These are phyloP conservation scores for Phenoliferia sp. DNA, from an alignment of 1,284 basidiomycete species.

Conservation along the genomic window DNA sequence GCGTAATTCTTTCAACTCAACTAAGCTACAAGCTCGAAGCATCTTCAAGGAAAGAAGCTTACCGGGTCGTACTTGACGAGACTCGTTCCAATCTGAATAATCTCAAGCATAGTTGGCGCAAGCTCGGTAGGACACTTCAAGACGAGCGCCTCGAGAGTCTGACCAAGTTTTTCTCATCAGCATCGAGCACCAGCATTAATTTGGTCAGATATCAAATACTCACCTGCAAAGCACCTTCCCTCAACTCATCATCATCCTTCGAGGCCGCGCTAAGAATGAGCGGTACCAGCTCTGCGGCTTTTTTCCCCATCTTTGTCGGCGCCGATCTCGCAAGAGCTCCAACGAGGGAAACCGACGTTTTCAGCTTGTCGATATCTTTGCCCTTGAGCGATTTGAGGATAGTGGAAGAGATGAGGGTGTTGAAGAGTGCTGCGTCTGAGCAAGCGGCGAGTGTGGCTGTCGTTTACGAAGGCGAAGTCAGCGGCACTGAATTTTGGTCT, in stretches of 20 bases:
- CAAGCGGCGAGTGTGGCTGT: slow-evolving; percentile 18
- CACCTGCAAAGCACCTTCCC: slow-evolving; percentile 70
- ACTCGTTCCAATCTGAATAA: slow-evolving; percentile 60
- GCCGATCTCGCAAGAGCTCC: slow-evolving; percentile 64
- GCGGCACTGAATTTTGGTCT: not conserved
- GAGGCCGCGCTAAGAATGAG: slow-evolving; percentile 62
- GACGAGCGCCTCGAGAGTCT: slow-evolving; percentile 79
- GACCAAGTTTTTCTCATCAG: no score
- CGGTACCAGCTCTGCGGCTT: slow-evolving; percentile 59
- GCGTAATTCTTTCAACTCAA: slow-evolving; percentile 59
- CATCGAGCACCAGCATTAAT: not conserved
- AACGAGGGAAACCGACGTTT: slow-evolving; percentile 73
- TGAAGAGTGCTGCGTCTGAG: slow-evolving; percentile 10
- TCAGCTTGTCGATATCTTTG: slow-evolving; percentile 57
- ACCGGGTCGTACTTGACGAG: slow-evolving; percentile 77
- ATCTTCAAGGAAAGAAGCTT: not conserved
- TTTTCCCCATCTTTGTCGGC: slow-evolving; percentile 58
- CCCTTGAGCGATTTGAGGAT: slow-evolving; percentile 17
- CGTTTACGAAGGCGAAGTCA: not conserved
- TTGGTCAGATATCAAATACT: slow-evolving; percentile 2
- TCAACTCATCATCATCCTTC: slow-evolving; percentile 71
- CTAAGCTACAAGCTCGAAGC: not conserved
- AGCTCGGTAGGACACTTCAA: slow-evolving; percentile 78
- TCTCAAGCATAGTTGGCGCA: slow-evolving; percentile 62
- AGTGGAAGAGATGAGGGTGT: slow-evolving; percentile 8